Evolutionary conservation across 2,329 filamentous ascomycete species (phyloP).

Genomic region (Verticillium isaacii): DNA sequence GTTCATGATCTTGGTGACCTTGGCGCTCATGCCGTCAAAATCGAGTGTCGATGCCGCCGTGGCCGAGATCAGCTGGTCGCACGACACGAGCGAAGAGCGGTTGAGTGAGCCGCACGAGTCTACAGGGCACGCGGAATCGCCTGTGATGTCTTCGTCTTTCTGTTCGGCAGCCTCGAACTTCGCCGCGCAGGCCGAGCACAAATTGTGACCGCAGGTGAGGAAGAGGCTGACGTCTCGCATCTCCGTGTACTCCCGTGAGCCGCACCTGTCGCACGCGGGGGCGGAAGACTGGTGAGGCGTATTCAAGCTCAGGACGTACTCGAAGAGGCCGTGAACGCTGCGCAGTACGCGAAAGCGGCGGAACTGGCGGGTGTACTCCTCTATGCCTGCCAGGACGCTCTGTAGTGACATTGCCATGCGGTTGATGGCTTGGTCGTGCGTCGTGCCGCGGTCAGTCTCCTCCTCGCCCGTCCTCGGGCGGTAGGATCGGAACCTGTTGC

Average conservation of each 20-base stretch:
- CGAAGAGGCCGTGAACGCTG: neutral
- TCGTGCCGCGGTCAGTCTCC: conserved; percentile 10
- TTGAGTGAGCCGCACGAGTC: conserved; percentile 2
- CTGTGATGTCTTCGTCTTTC: neutral
- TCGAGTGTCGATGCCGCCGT: neutral
- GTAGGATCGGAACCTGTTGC: conserved; percentile 7
- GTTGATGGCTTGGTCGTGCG: conserved; percentile 14
- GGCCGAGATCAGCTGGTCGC: conserved; percentile 5
- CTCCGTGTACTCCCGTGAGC: neutral
- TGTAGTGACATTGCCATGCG: conserved; percentile 14
- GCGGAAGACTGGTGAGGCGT: neutral
- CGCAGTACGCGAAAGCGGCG: neutral
- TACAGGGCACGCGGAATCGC: conserved; percentile 10
- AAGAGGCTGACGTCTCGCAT: conserved; percentile 10
- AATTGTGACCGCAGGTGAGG: conserved; percentile 19
- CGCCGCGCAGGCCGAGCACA: conserved; percentile 14
- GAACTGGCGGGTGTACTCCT: neutral
- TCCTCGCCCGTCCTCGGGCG: conserved; percentile 9
- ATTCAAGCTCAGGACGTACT: neutral
- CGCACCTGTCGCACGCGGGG: conserved; percentile 6
- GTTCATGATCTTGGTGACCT: conserved; percentile 18
- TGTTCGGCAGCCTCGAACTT: neutral
- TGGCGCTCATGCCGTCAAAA: conserved; percentile 5
- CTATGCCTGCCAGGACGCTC: conserved; percentile 6
- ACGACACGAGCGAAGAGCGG: conserved; percentile 3